Evolutionary conservation across 2,329 filamentous ascomycete species (phyloP).

Genomic region (Sporothrix brunneoviolacea): DNA sequence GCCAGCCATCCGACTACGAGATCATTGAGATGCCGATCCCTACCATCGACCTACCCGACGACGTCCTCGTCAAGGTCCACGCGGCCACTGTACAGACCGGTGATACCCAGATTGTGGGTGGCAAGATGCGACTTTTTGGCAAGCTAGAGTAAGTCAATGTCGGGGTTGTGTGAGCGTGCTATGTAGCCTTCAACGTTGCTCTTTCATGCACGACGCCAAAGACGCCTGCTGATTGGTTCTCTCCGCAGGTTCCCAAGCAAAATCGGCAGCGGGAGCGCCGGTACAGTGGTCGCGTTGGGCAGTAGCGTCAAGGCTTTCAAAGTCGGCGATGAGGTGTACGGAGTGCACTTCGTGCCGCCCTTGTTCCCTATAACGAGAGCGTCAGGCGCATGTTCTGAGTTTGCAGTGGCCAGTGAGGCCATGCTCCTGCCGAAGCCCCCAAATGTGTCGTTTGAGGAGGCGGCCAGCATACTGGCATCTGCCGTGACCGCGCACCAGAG

Average conservation of each 20-base stretch:
- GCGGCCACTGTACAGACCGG: conserved; percentile 30
- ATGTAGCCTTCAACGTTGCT: no score
- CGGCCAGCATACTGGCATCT: conserved; percentile 28
- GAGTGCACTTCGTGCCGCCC: conserved; percentile 32
- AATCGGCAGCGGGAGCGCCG: conserved; percentile 23
- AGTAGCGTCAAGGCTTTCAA: conserved; percentile 24
- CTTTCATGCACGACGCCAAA: no score
- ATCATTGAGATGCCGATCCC: conserved; percentile 38
- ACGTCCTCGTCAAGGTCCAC: conserved; percentile 37
- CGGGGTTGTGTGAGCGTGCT: no score
- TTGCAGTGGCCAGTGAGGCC: conserved; percentile 29
- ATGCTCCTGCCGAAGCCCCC: conserved; percentile 30
- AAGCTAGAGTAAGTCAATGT: conserved; percentile 1
- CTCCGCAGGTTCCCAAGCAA: not conserved
- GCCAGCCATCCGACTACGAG: conserved; percentile 25
- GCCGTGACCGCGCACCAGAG: conserved; percentile 39
- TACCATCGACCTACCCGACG: conserved; percentile 33
- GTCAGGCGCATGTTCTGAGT: conserved; percentile 34
- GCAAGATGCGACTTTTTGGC: conserved; percentile 18
- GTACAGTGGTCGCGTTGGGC: conserved; percentile 27
- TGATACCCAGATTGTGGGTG: conserved; percentile 28
- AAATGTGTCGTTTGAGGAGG: conserved; percentile 22
- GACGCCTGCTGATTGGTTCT: not conserved
- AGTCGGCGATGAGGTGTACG: conserved; percentile 35
- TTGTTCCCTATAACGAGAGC: conserved; percentile 21